phyloP scores from a whole-genome alignment of 441 rosid genomes.

The Flueggea neowawraea region DNA sequence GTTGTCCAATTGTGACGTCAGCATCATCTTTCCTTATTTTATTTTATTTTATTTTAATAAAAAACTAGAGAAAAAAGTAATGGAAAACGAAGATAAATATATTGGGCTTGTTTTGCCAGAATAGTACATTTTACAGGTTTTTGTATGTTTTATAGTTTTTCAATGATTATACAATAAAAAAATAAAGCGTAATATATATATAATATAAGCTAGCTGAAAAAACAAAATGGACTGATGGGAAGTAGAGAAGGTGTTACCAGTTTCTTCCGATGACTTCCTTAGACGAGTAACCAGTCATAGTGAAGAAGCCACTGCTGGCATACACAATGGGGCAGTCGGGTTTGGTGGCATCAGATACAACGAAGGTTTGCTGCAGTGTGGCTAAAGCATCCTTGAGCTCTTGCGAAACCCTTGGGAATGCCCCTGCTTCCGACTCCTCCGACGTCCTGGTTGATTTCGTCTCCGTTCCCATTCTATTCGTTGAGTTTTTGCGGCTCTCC shows the following conservation, averaged over 20 bases:
- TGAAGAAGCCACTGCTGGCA: constrained; percentile 92
- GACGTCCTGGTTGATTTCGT: constrained; percentile 54
- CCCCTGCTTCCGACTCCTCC: constrained; percentile 56
- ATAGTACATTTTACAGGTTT: too few species aligned
- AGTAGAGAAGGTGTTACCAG: constrained; percentile 43
- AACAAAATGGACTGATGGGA: not conserved
- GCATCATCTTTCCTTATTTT: too few species aligned
- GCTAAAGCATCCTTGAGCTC: constrained; percentile 87
- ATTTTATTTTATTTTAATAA: too few species aligned
- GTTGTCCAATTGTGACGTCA: too few species aligned
- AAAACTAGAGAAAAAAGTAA: not conserved
- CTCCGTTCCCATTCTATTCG: constrained; percentile 14
- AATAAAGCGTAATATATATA: too few species aligned
- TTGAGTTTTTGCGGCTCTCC: constrained; percentile 33
- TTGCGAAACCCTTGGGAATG: constrained; percentile 72
- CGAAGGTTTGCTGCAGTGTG: constrained; percentile 93
- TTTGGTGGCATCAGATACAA: constrained; percentile 87
- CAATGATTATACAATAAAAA: too few species aligned
- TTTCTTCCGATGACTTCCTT: constrained; percentile 82
- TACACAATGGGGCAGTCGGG: constrained; percentile 85
- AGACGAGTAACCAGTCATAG: constrained; percentile 89
- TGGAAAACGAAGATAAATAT: too few species aligned
- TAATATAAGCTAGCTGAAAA: too few species aligned
- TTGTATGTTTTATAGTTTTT: too few species aligned
- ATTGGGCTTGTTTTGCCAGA: too few species aligned